Conservation (phyloP, 2,329 filamentous ascomycete genomes). For the Phialophora tarda region DNA sequence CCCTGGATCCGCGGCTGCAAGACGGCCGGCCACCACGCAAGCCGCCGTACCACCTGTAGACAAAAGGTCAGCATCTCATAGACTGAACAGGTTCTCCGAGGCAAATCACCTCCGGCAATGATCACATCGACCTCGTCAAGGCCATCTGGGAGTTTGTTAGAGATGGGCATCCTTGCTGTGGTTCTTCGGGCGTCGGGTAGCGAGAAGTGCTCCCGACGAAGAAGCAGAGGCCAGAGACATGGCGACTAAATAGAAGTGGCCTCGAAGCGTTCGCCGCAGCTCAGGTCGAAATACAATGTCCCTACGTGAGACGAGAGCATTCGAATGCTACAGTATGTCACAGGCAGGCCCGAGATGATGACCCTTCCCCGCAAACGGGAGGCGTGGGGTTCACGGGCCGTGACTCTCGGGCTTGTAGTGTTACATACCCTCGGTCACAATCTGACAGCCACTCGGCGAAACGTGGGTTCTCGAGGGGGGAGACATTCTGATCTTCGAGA, state of each 20-base stretch:
- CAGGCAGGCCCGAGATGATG: neutral
- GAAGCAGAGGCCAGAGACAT: neutral
- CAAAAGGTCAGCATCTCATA: neutral
- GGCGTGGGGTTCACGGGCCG: neutral
- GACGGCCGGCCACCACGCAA: constrained; percentile 56
- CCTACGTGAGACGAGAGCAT: neutral
- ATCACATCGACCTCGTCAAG: neutral
- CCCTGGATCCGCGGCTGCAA: constrained; percentile 57
- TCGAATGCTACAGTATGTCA: neutral
- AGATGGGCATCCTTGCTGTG: neutral
- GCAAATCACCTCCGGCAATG: neutral
- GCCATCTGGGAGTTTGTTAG: neutral
- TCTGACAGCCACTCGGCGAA: neutral
- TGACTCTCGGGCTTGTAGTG: neutral
- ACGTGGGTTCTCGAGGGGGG: neutral
- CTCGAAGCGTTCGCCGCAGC: neutral
- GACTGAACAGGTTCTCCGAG: neutral
- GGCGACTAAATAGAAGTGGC: neutral
- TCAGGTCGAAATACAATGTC: neutral
- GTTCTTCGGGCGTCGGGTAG: neutral
- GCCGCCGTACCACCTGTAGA: constrained; percentile 54
- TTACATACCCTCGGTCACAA: neutral
- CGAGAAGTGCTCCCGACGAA: neutral
- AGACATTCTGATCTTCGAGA: neutral
- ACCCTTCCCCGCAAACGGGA: constrained; percentile 1